Evolutionary conservation across 2,329 filamentous ascomycete species (phyloP).

Genomic region (Colletotrichum costaricense): DNA sequence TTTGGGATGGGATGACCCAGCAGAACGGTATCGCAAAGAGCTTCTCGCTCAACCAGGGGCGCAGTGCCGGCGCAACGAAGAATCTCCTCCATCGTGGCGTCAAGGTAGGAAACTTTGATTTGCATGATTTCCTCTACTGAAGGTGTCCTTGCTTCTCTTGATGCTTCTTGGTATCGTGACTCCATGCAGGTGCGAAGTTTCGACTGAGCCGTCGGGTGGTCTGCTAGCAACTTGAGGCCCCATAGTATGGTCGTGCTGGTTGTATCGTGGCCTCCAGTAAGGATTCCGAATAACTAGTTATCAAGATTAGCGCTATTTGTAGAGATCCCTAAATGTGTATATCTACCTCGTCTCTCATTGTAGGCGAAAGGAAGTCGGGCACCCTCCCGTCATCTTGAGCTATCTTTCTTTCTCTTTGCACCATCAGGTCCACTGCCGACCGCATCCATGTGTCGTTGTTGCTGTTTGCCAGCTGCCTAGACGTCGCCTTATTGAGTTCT

Average conservation of each 20-base stretch:
- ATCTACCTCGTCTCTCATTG: constrained; percentile 27
- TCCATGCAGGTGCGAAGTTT: constrained; percentile 4
- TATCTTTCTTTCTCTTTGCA: constrained; percentile 26
- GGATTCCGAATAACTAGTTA: constrained; percentile 41
- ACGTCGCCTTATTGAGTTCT: constrained; percentile 13
- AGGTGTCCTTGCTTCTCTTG: constrained; percentile 33
- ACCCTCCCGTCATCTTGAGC: constrained; percentile 13
- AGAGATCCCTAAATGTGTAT: too few species aligned
- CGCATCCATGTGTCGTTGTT: constrained; percentile 7
- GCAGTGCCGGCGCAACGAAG: constrained; percentile 41
- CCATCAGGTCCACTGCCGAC: constrained; percentile 30
- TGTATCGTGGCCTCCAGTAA: constrained; percentile 45
- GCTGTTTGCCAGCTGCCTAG: background rate
- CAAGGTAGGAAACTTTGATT: constrained; percentile 41
- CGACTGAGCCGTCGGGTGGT: background rate
- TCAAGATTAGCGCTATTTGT: background rate
- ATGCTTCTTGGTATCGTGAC: constrained; percentile 35
- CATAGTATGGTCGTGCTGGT: constrained; percentile 42
- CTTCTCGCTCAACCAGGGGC: constrained; percentile 39
- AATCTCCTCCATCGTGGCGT: constrained; percentile 44
- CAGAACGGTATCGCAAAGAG: constrained; percentile 40
- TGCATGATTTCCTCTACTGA: constrained; percentile 37
- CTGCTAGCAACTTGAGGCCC: constrained; percentile 39
- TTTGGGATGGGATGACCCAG: constrained; percentile 42
- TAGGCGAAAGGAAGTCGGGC: constrained; percentile 2